Base-by-base conservation (phyloP, 805 yeast species). In the Schwanniomyces pseudopolymorphus region DNA sequence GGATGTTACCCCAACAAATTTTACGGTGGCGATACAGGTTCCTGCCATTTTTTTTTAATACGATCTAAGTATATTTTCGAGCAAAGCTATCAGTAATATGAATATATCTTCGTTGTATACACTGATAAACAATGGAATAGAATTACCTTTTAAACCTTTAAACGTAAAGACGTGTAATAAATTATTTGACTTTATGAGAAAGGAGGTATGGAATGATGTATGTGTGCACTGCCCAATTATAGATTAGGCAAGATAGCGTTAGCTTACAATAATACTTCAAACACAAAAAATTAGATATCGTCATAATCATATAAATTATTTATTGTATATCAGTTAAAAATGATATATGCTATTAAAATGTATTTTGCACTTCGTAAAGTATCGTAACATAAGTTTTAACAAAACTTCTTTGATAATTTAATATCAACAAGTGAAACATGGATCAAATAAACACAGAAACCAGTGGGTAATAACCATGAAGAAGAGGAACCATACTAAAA, bases 1-100 rank as follows among this genome's bases (percentile, higher is more conserved):
- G 9, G 90, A 79, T 3, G 85, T 74, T 31, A 80, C 79, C 28
- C 90, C 91, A 35, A 83, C 64, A 40, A 83, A 62, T 60, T 86
- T 86, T 48, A 83, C 79, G 39, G 67, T 55, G 36, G 70, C 63
- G 54, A 71, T 57, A 56, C 77, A 72, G 46, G 68, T 65, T 37
- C 72, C 73, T 39, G 47, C 45, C 51, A 48, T 35, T 38, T 9
- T 25, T 21, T 11, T 11, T 36, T 36, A 36, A n/a, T 19, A 31
- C 8, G 16, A n/a, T 14, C 19, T 31, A 7, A 31, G 5, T 31
- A 31, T 14, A 31, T 17, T 31, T 31, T 17, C 20, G 35, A 14
- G 11, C 11, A 31, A 14, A 31, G 20, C 11, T 31, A 31, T 31
- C 35, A 31, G 35, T 31, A 31, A 16, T 31, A 31, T 31, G 19